Conservation (phyloP, 768 basidiomycete species). For the Xanthoconium purpureum region DNA sequence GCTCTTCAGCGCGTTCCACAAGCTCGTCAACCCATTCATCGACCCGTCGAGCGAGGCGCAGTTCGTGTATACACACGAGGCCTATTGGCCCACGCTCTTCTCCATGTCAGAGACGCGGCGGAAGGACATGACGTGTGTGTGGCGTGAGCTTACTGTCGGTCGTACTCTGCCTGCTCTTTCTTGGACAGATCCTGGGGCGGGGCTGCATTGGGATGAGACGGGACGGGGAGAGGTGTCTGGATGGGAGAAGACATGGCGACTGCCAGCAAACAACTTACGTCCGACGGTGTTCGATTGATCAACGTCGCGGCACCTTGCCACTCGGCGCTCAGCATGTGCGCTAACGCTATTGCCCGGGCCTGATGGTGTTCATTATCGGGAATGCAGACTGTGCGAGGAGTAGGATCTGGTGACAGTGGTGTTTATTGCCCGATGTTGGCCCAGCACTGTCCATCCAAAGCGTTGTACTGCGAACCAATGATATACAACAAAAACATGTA, state of each 20-base stretch:
- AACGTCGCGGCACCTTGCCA: no score
- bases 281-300: no score
- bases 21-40: slow-evolving; percentile 74
- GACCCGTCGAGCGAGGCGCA: slow-evolving; percentile 73
- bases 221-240: slow-evolving; percentile 22
- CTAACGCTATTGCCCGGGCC: no score
- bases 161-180: slow-evolving; percentile 47
- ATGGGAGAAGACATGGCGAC: slow-evolving; percentile 11
- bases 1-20: slow-evolving; percentile 70
- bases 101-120: slow-evolving; percentile 51
- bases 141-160: slow-evolving; percentile 49
- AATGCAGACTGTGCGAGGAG: no score
- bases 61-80: slow-evolving; percentile 71
- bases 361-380: no score
- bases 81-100: slow-evolving; percentile 71
- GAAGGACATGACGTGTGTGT: slow-evolving; percentile 52
- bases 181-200: slow-evolving; percentile 40
- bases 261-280: no score
- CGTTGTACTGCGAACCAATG: no score
- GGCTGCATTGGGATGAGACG: slow-evolving; percentile 26
- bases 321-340: no score
- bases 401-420: no score
- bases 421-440: no score
- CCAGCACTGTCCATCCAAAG: no score
- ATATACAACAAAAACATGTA: no score